These are phyloP conservation scores for Annulohypoxylon truncatum DNA, from an alignment of 2,329 filamentous ascomycete species.

Conservation along the genomic window DNA sequence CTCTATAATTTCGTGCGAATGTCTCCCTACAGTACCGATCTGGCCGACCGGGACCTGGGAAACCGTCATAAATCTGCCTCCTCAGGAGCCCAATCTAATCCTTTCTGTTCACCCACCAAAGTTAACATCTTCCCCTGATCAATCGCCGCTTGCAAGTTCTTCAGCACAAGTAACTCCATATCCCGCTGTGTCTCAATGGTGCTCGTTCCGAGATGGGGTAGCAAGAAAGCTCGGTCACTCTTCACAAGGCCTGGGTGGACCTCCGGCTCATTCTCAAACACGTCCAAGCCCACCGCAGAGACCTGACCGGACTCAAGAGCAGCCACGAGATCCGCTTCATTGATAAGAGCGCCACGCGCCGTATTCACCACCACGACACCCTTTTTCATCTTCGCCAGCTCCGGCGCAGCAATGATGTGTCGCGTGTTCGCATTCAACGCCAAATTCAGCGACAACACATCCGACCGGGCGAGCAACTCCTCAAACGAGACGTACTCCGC, in stretches of 20 bases:
- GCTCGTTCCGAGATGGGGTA: conserved; percentile 76
- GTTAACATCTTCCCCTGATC: conserved; percentile 68
- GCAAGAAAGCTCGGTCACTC: conserved; percentile 69
- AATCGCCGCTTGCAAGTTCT: conserved; percentile 65
- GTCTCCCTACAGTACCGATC: neutral
- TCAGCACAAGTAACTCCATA: conserved; percentile 60
- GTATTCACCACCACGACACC: conserved; percentile 69
- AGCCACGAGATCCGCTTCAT: conserved; percentile 65
- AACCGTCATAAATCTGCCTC: conserved; percentile 7
- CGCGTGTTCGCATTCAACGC: conserved; percentile 62
- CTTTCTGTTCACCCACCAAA: conserved; percentile 70
- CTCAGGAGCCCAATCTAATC: conserved; percentile 45
- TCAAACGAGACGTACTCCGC: conserved; percentile 67
- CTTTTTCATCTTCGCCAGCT: conserved; percentile 66
- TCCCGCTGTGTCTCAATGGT: conserved; percentile 63
- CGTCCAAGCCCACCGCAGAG: conserved; percentile 65
- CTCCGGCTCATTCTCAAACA: conserved; percentile 68
- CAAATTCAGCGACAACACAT: conserved; percentile 66
- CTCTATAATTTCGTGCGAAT: neutral
- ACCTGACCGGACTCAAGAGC: conserved; percentile 66
- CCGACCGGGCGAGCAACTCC: conserved; percentile 62
- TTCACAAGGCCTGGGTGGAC: conserved; percentile 69
- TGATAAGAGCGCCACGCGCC: conserved; percentile 66
- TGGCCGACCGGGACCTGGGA: neutral
- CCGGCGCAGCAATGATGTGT: conserved; percentile 62